Evolutionary conservation across 345 rosid species (phyloP).

Genomic region (Theobroma cacao): DNA sequence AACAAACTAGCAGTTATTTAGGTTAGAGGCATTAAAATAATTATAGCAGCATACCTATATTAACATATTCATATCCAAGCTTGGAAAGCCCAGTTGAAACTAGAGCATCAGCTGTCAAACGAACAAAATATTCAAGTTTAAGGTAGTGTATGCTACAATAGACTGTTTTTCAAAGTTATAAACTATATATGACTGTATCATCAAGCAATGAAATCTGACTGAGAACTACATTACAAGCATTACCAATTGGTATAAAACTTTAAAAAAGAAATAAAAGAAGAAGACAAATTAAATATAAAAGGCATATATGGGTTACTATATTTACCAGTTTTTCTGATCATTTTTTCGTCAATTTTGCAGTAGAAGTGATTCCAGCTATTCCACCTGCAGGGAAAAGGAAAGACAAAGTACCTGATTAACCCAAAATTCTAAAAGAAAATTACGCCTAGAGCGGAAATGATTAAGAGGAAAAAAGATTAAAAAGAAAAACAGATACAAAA

Average conservation of each 20-base stretch:
- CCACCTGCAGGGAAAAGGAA: constrained; percentile 54
- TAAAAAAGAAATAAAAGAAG: neutral
- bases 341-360: constrained; percentile 60
- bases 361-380: constrained; percentile 93
- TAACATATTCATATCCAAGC: constrained; percentile 78
- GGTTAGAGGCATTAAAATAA: neutral
- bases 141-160: no score
- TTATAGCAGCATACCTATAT: constrained; percentile 51
- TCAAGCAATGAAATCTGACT: neutral
- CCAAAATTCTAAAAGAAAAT: neutral
- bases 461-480: neutral
- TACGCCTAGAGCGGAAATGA: neutral
- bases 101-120: constrained; percentile 66
- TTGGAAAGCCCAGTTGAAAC: constrained; percentile 75
- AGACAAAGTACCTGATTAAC: neutral
- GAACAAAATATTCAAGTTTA: neutral
- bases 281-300: neutral
- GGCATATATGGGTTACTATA: neutral
- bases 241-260: neutral
- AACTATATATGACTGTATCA: neutral
- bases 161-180: neutral
- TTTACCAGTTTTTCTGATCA: constrained; percentile 74
- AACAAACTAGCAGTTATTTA: no score
- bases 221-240: neutral
- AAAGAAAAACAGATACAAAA: neutral